Percentiles rank a stretch among this genome's conserved stretches.
Evolutionary conservation across 106 monocot genomes (phyloP).

Genomic region (Phalaenopsis aphrodite): DNA sequence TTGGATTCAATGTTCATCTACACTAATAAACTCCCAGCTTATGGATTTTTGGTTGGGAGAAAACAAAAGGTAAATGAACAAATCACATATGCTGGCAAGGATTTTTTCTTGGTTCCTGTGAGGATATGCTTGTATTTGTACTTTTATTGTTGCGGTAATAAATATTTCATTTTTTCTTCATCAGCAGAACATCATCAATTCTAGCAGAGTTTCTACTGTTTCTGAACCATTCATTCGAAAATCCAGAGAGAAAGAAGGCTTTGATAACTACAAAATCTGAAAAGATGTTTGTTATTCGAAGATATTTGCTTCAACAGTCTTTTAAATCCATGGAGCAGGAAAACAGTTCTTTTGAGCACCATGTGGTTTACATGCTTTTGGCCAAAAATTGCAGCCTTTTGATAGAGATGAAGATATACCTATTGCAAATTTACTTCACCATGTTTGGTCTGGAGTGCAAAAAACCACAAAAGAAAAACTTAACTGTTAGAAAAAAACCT

Average conservation of each 20-base stretch:
- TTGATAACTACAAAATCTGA: constrained; percentile 10
- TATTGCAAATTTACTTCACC: constrained; percentile 9
- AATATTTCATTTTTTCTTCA: neutral
- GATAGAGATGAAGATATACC: constrained; percentile 10
- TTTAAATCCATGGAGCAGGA: constrained; percentile 20
- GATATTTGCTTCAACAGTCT: constrained; percentile 22
- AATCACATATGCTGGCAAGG: no score
- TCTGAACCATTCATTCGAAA: constrained; percentile 9
- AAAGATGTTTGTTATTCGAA: constrained; percentile 29
- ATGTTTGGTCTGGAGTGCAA: constrained; percentile 12
- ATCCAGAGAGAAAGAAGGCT: constrained; percentile 11
- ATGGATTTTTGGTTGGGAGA: no score
- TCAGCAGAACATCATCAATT: neutral
- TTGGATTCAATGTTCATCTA: no score
- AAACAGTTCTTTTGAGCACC: constrained; percentile 28
- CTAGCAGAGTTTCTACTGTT: constrained; percentile 8
- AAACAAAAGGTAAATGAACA: neutral
- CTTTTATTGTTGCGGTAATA: neutral
- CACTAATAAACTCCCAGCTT: no score
- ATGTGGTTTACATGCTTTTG: constrained; percentile 35
- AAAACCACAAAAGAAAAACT: constrained; percentile 14
- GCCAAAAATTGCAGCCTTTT: constrained; percentile 27
- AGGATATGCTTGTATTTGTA: neutral
- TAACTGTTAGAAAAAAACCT: constrained; percentile 10
- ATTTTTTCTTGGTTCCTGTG: neutral